Base-by-base conservation (phyloP, 257 asterid species). In the Primulina eburnea region DNA sequence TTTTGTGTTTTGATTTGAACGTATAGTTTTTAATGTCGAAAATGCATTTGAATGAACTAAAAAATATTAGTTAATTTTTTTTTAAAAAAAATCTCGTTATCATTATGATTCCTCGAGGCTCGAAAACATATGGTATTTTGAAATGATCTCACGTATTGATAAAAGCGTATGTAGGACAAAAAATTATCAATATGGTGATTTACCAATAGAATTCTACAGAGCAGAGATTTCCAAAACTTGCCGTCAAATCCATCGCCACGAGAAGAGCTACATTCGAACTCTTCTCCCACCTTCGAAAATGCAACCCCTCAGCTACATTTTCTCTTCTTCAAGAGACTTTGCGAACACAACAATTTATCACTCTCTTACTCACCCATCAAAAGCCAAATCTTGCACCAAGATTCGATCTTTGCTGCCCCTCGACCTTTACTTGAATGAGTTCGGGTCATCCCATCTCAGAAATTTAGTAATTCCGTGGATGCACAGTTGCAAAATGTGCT, bases 201-300 rank as follows among this genome's bases (percentile, higher is more conserved):
- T 50, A 50, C 5, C 21, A 50, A 17, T 16, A 50, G 57, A 5
- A 17, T 14, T 0, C 20, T 50, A 1, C 20, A 50, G 20, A 4
- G 57, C 57, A 50, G 8, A 50, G 57, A 12, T 43, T 12, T 11
- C 53, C 5, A 40, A 40, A 4, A 7, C 7, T 4, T 12, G 12
- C 62, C 28, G 10, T 32, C 68, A 28, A 60, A 50, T 58, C 75
- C 29, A 40, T 50, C 78, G 59, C 77, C 84, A 92, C 88, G 98
- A 84, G 90, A 82, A 82, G 85, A 84, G 86, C 82, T 82, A 78
- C 92, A 30, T 79, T 87, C 50, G 80, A 72, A 40, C 69, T 86
- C 53, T 70, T 82, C 63, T 64, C 69, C 30, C 82, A 67, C 65
- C 82, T 88, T 24, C 83, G 55, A 10, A 86, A 81, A 29, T 73